Base-by-base conservation (phyloP, 2,329 filamentous ascomycete species). In the Penicillium italicum region DNA sequence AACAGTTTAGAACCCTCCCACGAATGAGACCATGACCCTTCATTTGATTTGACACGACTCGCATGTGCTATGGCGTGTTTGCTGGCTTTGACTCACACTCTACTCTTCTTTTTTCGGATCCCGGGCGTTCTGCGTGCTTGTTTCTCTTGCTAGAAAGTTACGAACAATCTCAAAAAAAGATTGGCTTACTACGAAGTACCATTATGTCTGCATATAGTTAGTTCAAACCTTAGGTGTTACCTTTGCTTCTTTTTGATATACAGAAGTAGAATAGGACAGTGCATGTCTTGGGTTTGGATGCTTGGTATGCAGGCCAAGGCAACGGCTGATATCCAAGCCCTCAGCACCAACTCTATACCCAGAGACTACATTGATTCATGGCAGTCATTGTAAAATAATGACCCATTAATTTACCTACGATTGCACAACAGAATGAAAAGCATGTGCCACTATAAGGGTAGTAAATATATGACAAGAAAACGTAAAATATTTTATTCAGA, bases 1-100 rank as follows among this genome's bases (percentile, higher is more conserved):
- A 50, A 44, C 40, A 50, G 40, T 55, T 47, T 58, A 56, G 57
- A 59, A 18, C 38, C 37, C 33, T 50, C 31, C 24, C 18, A 43
- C 48, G 24, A 51, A 60, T 49, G 43, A 61, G 33, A 59, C 53
- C 28, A 62, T 47, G 59, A 55, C n/a, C 4, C 9, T 37, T 41
- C 14, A 50, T 36, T 18, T 40, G 41, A 53, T 50, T 33, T 41
- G 4, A 43, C 44, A 33, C 48, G 36, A 47, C 26, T 36, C 44
- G 40, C 41, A 55, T 45, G 28, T 55, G 26, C 42, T 45, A n/a
- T 49, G 43, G 50, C 22, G 43, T 41, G 43, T 48, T 51, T 28
- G 24, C 16, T 51, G 22, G 33, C 40, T 51, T 43, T 45, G 11
- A 28, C 40, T 26, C 20, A 22, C 7, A 14, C 42, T 24, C 40